Evolutionary conservation across 495 filamentous ascomycete species (phyloP), one percentile per base, ranked within the genome.

Genomic region (Podospora anserina): DNA sequence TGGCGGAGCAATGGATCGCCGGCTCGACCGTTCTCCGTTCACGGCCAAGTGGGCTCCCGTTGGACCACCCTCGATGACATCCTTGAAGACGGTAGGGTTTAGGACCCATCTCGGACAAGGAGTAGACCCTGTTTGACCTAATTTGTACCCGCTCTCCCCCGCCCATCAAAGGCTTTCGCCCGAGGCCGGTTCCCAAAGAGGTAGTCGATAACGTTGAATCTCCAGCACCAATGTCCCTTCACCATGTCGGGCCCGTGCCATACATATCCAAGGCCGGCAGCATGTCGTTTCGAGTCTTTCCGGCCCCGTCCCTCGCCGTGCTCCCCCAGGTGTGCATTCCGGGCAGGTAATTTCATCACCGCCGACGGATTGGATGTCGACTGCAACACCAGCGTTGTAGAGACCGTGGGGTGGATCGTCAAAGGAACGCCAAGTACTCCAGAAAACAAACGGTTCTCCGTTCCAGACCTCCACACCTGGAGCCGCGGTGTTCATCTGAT

Each of bases 361-460:
- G 63, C 39, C 64, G 64, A 30, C 28, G 32, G 27, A 5, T 57
- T 19, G n/a, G 54, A 4, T n/a, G 5, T 7, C 44, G 19, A 16
- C 6, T 61, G 28, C 11, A 27, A 26, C 23, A 60, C 20, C 39
- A 20, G 11, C 18, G 13, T 20, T 61, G 59, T 27, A 20, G 23
- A 61, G 59, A 7, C 23, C 20, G 59, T 61, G 61, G 61, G 66
- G 34, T 68, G 39, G 63, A 44, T 53, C 18, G 39, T 65, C 61
- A 61, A 68, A 44, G 62, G 57, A 26, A 65, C 39, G 68, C 68
- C 65, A 70, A 70, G 61, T 18, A 54, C 6, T 23, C 44, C 32
- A 62, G 62, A 59, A 39, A 58, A 64, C 7, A 44, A 32, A 55
- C 64, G 57, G 58, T 30, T 60, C 59, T 63, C 61, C 27, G 53